Evolutionary conservation across 129 eudicot species (phyloP).

Genomic region (Pulicaria dysenterica): DNA sequence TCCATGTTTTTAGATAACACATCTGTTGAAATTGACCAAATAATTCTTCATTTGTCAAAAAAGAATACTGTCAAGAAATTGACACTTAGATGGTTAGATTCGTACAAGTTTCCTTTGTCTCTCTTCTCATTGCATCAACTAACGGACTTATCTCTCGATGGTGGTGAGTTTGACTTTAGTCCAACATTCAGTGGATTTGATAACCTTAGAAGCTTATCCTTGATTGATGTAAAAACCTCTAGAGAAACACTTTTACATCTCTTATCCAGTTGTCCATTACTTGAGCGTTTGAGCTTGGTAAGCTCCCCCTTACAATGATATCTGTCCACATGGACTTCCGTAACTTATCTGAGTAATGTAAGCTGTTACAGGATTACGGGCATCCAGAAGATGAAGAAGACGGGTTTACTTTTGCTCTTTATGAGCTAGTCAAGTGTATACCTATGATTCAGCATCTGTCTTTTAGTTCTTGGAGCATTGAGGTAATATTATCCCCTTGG

Average conservation of each 20-base stretch:
- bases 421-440: no score
- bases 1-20: not conserved
- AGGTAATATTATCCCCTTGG: no score
- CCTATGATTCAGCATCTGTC: no score
- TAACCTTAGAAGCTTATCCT: not conserved
- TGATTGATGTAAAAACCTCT: not conserved
- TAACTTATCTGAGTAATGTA: not conserved
- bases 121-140: slow-evolving; percentile 5
- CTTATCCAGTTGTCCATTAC: not conserved
- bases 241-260: not conserved
- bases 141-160: not conserved
- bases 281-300: not conserved
- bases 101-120: not conserved
- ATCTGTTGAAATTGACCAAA: slow-evolving; percentile 5
- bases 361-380: not conserved
- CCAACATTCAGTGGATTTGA: not conserved
- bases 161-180: not conserved
- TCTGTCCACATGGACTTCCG: not conserved
- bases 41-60: slow-evolving; percentile 9
- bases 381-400: no score
- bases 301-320: not conserved
- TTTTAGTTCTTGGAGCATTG: no score
- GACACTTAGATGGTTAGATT: not conserved
- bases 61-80: not conserved
- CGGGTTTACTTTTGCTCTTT: no score